Evolutionary conservation across 2,329 filamentous ascomycete species (phyloP), one percentile per base, ranked within the genome.

Genomic region (Alternaria gaisen): DNA sequence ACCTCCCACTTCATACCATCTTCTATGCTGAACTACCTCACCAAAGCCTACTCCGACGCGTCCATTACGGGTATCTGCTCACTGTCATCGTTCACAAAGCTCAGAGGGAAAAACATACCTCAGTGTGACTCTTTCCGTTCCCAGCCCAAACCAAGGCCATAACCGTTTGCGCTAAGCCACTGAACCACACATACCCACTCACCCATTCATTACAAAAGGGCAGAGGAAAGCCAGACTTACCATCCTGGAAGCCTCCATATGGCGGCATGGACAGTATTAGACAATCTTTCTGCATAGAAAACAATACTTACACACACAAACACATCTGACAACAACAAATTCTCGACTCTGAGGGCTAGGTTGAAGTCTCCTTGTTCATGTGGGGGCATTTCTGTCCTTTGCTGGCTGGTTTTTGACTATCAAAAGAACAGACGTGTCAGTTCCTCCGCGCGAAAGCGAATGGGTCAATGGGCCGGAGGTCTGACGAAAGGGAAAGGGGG

Each of bases 331-430:
- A 79, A 80, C 53, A 68, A 66, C 4, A 79, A 79, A 47, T 65
- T 83, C 3, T 59, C 58, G 12, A 56, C 61, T 7, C 69, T 80
- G 3, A 81, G 82, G 40, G 83, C 76, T 1, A 68, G 66, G 30
- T 48, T 10, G 12, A 22, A 32, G 46, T 34, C 20, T 34, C 28
- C 11, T 24, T 34, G 46, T 48, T 32, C 18, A n/a, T 48, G 30
- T 12, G 28, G 18, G 30, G 20, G 44, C 16, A 32, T 22, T 12
- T 34, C 44, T 34, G 20, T 11, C 18, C 18, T 22, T 36, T 36
- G 28, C 28, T 30, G 8, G 20, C 10, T 42, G 9, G 3, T 10
- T 12, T 12, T 42, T 42, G 20, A 0, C 11, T 2, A 16, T 42
- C 12, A 20, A 11, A 42, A 42, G 40, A 12, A 42, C 12, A 42